Evolutionary conservation across 2,329 filamentous ascomycete genomes (phyloP).

Genomic region (Talaromyces funiculosus): DNA sequence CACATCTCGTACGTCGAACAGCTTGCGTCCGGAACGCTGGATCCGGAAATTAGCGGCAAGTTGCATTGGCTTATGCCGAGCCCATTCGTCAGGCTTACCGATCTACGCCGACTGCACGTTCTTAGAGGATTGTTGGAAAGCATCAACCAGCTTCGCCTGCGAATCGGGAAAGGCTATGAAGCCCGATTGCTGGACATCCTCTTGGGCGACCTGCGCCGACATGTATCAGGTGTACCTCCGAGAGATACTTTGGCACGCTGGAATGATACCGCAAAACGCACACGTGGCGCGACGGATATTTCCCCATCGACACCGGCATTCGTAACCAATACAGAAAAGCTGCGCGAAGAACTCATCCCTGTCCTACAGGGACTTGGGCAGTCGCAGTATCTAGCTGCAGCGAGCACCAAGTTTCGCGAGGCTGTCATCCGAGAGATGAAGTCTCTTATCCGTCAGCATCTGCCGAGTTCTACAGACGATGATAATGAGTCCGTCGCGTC

Average conservation of each 20-base stretch:
- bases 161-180: conserved; percentile 84
- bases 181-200: conserved; percentile 70
- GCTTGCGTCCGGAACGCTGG: conserved; percentile 15
- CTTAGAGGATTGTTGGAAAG: conserved; percentile 77
- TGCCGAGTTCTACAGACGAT: conserved; percentile 90
- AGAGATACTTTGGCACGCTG: conserved; percentile 75
- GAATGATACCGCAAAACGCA: conserved; percentile 55
- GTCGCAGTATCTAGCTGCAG: conserved; percentile 70
- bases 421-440: conserved; percentile 80
- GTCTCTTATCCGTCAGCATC: conserved; percentile 70
- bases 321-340: conserved; percentile 61
- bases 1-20: conserved; percentile 15
- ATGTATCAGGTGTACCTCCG: conserved; percentile 66
- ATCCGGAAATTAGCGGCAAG: conserved; percentile 19
- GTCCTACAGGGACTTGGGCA: conserved; percentile 72
- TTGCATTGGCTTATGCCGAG: conserved; percentile 22
- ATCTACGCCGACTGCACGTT: conserved; percentile 70
- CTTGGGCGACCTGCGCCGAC: conserved; percentile 69
- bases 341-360: conserved; percentile 64
- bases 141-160: conserved; percentile 66
- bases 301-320: conserved; percentile 56
- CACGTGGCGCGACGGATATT: conserved; percentile 61
- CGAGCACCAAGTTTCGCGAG: conserved; percentile 76
- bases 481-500: conserved; percentile 87
- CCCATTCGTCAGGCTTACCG: conserved; percentile 46